Percentiles rank a stretch among this genome's conserved stretches.
These are phyloP conservation scores for Helenozyma baotianmanensis DNA, from an alignment of 805 yeast species.

Conservation along the genomic window DNA sequence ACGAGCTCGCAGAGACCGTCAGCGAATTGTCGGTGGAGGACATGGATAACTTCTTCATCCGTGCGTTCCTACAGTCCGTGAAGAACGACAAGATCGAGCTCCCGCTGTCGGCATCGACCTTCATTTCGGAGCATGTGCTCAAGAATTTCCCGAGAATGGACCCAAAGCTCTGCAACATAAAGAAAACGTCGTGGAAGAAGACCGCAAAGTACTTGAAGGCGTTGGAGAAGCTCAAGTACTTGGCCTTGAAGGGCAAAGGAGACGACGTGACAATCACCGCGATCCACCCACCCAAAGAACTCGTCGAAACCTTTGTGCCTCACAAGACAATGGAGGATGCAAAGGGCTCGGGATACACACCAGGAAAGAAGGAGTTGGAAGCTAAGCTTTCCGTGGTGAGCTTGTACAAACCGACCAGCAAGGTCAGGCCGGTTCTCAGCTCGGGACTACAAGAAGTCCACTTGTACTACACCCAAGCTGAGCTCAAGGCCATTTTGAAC, in stretches of 20 bases:
- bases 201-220: conserved; percentile 79
- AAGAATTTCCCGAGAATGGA: conserved; percentile 72
- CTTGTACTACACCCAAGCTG: conserved; percentile 46
- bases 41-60: conserved; percentile 66
- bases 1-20: conserved; percentile 30
- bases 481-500: conserved; percentile 50
- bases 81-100: conserved; percentile 50
- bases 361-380: conserved; percentile 21
- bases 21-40: conserved; percentile 52
- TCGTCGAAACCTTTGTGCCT: conserved; percentile 59
- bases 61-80: conserved; percentile 68
- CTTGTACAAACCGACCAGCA: conserved; percentile 54
- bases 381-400: conserved; percentile 28
- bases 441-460: conserved; percentile 33
- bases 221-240: conserved; percentile 70
- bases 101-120: conserved; percentile 70
- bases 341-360: conserved; percentile 20
- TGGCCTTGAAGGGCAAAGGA: conserved; percentile 77
- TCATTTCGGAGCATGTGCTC: conserved; percentile 66
- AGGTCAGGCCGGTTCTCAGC: conserved; percentile 44
- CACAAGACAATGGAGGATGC: conserved; percentile 39
- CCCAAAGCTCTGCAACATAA: conserved; percentile 50
- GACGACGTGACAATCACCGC: conserved; percentile 61
- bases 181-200: conserved; percentile 86
- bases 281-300: conserved; percentile 16